These are phyloP conservation scores for Lasiodiplodia sp. DNA, from an alignment of 2,329 filamentous ascomycete genomes.

Conservation along the genomic window DNA sequence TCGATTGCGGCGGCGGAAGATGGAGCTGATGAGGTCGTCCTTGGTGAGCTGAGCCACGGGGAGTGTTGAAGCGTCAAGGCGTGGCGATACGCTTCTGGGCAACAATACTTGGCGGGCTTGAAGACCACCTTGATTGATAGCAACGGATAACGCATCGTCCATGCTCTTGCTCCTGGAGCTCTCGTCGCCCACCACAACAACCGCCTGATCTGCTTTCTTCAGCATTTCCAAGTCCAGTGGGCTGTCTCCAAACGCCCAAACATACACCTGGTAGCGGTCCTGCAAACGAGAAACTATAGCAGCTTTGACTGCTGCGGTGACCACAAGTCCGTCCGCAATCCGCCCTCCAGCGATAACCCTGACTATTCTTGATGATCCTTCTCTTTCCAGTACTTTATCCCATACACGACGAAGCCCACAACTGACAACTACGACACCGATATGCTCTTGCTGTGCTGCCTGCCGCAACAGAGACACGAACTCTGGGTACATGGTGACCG, in stretches of 20 bases:
- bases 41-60: slow-evolving; percentile 50
- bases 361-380: slow-evolving; percentile 52
- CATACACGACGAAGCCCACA: slow-evolving; percentile 63
- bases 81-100: slow-evolving; percentile 48
- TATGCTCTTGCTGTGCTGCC: slow-evolving; percentile 42
- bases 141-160: slow-evolving; percentile 45
- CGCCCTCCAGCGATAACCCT: slow-evolving; percentile 62
- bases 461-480: slow-evolving; percentile 54
- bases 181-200: slow-evolving; percentile 63
- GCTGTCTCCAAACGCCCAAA: slow-evolving; percentile 69
- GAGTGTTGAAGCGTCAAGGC: slow-evolving; percentile 53
- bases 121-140: slow-evolving; percentile 53
- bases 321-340: slow-evolving; percentile 56
- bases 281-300: slow-evolving; percentile 54
- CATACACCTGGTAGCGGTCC: slow-evolving; percentile 43
- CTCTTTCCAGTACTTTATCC: slow-evolving; percentile 59
- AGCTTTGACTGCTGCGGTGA: slow-evolving; percentile 61
- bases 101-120: slow-evolving; percentile 57
- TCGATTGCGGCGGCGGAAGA: slow-evolving; percentile 33
- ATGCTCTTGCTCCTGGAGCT: slow-evolving; percentile 51
- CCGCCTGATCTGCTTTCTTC: slow-evolving; percentile 57
- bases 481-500: slow-evolving; percentile 56
- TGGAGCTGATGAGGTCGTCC: slow-evolving; percentile 31
- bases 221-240: slow-evolving; percentile 67
- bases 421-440: slow-evolving; percentile 61